Evolutionary conservation across 306 rosid species (phyloP), one percentile per base, ranked within the genome.

Genomic region (Lathyrus oleraceus): DNA sequence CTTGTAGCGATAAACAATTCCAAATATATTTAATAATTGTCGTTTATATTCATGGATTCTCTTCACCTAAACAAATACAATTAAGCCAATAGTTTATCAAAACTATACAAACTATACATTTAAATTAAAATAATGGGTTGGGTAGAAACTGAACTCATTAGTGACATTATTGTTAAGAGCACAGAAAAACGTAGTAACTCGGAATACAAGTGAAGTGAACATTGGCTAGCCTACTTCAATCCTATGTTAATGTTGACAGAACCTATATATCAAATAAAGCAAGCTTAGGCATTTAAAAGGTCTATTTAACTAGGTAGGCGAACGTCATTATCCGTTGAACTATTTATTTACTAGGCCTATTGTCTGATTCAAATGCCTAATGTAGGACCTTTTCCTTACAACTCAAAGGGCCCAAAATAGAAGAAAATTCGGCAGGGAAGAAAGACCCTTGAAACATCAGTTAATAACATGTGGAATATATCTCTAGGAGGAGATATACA

Each of bases 21-120:
- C 99, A 15, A 94, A 79, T 61, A 94, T 87, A 67, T 94, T 94
- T 84, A 94, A 10, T 43, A 94, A 71, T 71, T 94, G 99, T 61
- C 99, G 84, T 76, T 94, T 94, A 81, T 94, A 94, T 76, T 94
- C 99, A 81, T 94, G 99, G 81, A 94, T 94, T 80, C 99, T 93
- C 89, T 94, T 94, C 81, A 94, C 99, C 99, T 94, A 69, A 65
- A 83, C 10, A 72, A 19, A 78, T 69, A 43, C 10, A 49, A 74
- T 73, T 47, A 35, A 65, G 16, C 35, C 63, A 47, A 65, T 20
- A 78, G 14, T 23, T 60, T 42, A 58, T 23, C 56, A 64, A 67
- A 67, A 72, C 61, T 36, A 47, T 21, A 51, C 4, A 67, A 67
- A 72, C 61, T 36, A 47, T 28, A 51, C 4, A 61, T 13, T 48